Conservation (phyloP, 192 early-diverging fungal genomes). For the Mortierella claussenii region DNA sequence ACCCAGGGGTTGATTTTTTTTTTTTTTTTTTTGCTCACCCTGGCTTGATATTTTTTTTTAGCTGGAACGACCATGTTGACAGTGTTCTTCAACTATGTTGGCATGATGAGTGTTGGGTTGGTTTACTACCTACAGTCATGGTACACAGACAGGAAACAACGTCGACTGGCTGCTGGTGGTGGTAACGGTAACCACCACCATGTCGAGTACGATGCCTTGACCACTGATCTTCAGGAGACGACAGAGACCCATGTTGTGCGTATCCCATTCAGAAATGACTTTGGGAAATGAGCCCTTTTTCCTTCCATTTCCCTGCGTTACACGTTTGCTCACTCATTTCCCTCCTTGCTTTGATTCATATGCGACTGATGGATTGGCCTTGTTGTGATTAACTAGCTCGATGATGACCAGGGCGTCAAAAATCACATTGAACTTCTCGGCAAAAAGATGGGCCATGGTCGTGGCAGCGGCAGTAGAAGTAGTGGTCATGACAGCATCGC, state of each 20-base stretch:
- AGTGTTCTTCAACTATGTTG: conserved; percentile 49
- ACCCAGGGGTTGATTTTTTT: conserved; percentile 17
- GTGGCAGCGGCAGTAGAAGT: too few relatives aligned
- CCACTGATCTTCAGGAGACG: conserved; percentile 28
- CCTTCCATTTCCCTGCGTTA: not conserved
- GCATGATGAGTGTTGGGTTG: conserved; percentile 42
- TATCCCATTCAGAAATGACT: not conserved
- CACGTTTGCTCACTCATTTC: too few relatives aligned
- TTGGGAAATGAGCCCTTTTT: not conserved
- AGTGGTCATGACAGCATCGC: not conserved
- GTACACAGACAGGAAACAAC: conserved; percentile 25
- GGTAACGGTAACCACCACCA: not conserved
- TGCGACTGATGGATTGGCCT: too few relatives aligned
- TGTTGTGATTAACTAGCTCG: too few relatives aligned
- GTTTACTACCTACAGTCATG: conserved; percentile 36
- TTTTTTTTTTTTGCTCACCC: not conserved
- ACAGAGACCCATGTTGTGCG: conserved; percentile 21
- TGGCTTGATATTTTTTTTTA: conserved; percentile 1
- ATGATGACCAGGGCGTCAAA: conserved; percentile 6
- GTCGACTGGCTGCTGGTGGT: conserved; percentile 6
- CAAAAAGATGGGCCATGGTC: conserved; percentile 1
- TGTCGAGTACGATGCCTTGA: conserved; percentile 42
- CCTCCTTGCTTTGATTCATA: too few relatives aligned
- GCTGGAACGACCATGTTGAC: conserved; percentile 42
- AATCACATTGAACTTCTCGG: conserved; percentile 9